Percentiles rank a stretch among this genome's conserved stretches.
phyloP scores from a whole-genome alignment of 441 rosid genomes.

The Euphorbia schlechtendalii region DNA sequence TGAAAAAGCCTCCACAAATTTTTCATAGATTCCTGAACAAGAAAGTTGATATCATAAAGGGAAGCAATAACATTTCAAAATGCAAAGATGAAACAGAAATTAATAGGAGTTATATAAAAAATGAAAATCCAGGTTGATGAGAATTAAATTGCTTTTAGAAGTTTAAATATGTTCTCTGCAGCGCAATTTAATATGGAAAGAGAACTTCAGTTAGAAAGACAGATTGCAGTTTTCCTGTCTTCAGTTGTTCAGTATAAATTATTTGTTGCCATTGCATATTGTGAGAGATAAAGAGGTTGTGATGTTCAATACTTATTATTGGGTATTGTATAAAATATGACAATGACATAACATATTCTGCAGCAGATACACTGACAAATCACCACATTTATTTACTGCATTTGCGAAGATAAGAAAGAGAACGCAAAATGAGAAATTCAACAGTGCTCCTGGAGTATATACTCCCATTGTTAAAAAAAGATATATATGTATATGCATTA shows the following conservation, averaged over 20 bases:
- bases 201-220: not conserved
- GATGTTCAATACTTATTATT: too few relatives aligned
- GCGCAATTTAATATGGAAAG: not conserved
- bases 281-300: not conserved
- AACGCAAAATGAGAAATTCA: too few relatives aligned
- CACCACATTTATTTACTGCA: too few relatives aligned
- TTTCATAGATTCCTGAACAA: slow-evolving; percentile 82
- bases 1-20: slow-evolving; percentile 74
- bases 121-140: not conserved
- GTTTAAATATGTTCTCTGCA: not conserved
- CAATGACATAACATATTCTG: not conserved
- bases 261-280: not conserved
- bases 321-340: not conserved
- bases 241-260: not conserved
- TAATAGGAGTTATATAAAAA: not conserved
- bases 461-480: too few relatives aligned
- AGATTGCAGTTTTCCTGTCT: not conserved
- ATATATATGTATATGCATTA: too few relatives aligned
- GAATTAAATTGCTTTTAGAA: not conserved
- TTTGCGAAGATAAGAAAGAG: too few relatives aligned
- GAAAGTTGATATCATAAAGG: slow-evolving; percentile 9
- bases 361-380: not conserved
- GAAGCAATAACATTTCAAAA: not conserved
- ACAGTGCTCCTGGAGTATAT: too few relatives aligned
- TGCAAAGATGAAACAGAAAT: not conserved